Percentiles rank a stretch among this genome's conserved stretches.
These are phyloP conservation scores for Hypoxylon cercidicola DNA, from an alignment of 495 filamentous ascomycete species.

Conservation along the genomic window DNA sequence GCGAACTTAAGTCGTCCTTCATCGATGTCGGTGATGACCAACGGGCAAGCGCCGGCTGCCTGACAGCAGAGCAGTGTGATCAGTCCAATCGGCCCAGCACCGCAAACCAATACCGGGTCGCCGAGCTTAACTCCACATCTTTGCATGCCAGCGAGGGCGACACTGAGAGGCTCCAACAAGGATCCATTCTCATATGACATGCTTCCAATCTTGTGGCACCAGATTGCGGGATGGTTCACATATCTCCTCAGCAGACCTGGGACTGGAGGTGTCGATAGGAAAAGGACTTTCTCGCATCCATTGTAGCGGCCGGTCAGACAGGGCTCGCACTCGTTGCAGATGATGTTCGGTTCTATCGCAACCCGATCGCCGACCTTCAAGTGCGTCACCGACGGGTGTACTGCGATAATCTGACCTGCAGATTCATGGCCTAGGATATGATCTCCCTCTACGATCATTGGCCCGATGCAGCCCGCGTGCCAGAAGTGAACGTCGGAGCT, in stretches of 20 bases:
- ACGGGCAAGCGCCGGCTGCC: slow-evolving; percentile 84
- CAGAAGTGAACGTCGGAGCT: slow-evolving; percentile 97
- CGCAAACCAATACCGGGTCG: slow-evolving; percentile 86
- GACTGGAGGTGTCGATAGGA: slow-evolving; percentile 89
- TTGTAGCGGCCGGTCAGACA: slow-evolving; percentile 93
- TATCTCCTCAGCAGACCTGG: slow-evolving; percentile 90
- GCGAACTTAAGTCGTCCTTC: slow-evolving; percentile 84
- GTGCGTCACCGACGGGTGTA: slow-evolving; percentile 78
- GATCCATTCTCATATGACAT: slow-evolving; percentile 92
- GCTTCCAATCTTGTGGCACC: slow-evolving; percentile 91
- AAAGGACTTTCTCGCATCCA: slow-evolving; percentile 83
- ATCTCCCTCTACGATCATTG: slow-evolving; percentile 87
- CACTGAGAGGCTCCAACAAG: slow-evolving; percentile 85
- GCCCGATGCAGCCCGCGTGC: slow-evolving; percentile 91
- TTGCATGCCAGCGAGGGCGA: slow-evolving; percentile 85
- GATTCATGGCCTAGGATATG: slow-evolving; percentile 96
- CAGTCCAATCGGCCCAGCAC: slow-evolving; percentile 90
- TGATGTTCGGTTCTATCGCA: slow-evolving; percentile 90
- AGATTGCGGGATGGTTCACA: slow-evolving; percentile 89
- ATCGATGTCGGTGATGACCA: slow-evolving; percentile 94
- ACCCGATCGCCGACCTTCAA: slow-evolving; percentile 86
- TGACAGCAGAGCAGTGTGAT: slow-evolving; percentile 82
- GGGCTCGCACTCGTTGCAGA: slow-evolving; percentile 88
- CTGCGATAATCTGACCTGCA: slow-evolving; percentile 82
- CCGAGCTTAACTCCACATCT: slow-evolving; percentile 80